phyloP scores from a whole-genome alignment of 495 filamentous ascomycete genomes.

The Sabuloglossum arenarium region DNA sequence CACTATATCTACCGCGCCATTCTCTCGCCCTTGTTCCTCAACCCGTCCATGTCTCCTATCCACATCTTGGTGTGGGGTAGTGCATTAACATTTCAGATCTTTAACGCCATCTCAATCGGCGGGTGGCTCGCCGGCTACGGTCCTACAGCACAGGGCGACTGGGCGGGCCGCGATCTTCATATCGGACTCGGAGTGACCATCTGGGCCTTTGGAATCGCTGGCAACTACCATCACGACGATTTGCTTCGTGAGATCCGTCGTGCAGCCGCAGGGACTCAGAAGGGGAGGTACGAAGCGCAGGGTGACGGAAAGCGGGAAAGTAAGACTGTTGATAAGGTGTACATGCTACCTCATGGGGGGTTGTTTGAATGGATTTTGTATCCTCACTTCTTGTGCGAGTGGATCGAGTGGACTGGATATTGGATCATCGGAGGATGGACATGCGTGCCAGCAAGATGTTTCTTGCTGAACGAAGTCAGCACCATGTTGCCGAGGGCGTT shows the following conservation, averaged over 20 bases:
- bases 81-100: slow-evolving; percentile 28
- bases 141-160: slow-evolving; percentile 34
- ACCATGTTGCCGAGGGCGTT: slow-evolving; percentile 84
- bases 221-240: slow-evolving; percentile 72
- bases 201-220: slow-evolving; percentile 47
- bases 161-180: slow-evolving; percentile 25
- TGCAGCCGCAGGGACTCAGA: slow-evolving; percentile 17
- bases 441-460: slow-evolving; percentile 51
- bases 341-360: slow-evolving; percentile 66
- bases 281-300: slow-evolving; percentile 22
- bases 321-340: slow-evolving; percentile 52
- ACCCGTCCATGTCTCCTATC: slow-evolving; percentile 80
- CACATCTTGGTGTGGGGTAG: slow-evolving; percentile 12
- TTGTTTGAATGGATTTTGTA: slow-evolving; percentile 68
- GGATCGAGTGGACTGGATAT: slow-evolving; percentile 89
- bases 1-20: slow-evolving; percentile 85
- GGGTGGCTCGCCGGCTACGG: slow-evolving; percentile 68
- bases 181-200: slow-evolving; percentile 27
- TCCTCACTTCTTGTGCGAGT: slow-evolving; percentile 87
- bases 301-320: slow-evolving; percentile 15
- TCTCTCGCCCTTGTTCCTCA: slow-evolving; percentile 53
- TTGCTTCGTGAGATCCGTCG: slow-evolving; percentile 58
- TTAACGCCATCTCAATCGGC: slow-evolving; percentile 56
- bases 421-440: slow-evolving; percentile 40
- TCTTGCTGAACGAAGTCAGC: slow-evolving; percentile 67